Evolutionary conservation across 306 rosid species (phyloP), one percentile per base, ranked within the genome.

Genomic region (Trichosanthes truncata): DNA sequence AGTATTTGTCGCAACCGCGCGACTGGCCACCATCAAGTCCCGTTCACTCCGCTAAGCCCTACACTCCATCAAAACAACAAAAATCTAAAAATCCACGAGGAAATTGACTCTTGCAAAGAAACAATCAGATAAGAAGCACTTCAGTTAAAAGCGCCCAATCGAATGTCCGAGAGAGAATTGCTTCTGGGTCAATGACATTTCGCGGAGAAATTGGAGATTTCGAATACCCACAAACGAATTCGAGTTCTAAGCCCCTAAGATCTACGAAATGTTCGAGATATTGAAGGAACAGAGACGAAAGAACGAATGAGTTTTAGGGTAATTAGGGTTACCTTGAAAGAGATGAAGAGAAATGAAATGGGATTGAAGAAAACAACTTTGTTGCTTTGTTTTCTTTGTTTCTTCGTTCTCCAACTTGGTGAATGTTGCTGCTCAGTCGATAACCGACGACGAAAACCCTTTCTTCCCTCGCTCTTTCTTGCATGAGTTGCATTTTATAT

Each of bases 361-460:
- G 53, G 41, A 45, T 57, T 29, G 73, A 78, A 78, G 23, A 41
- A 41, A 78, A 78, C 71, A 8, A 40, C 21, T 26, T 23, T 3
- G 57, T 46, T 46, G 51, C 51, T 46, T 48, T 31, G 4, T 31
- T 8, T 35, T 33, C 11, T 7, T 0, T 36, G 25, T 35, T 78
- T 78, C 80, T 57, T 77, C 65, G 43, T 23, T 59, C 60, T 40
- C 55, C 60, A 23, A 26, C 41, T 46, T 45, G 80, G 60, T 71
- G 76, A 65, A 65, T 35, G 72, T 46, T 35, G 72, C 25, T 53
- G 52, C 68, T 46, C 73, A 78, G 73, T 38, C 56, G 80, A 78
- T 29, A 62, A 78, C 57, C 45, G 80, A 78, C 67, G 80, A 78
- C 72, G 80, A 55, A 78, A 78, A 78, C 73, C 80, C 80, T 77